phyloP scores from a whole-genome alignment of 176 grass and related monocot species.

The Oryza rufipogon region DNA sequence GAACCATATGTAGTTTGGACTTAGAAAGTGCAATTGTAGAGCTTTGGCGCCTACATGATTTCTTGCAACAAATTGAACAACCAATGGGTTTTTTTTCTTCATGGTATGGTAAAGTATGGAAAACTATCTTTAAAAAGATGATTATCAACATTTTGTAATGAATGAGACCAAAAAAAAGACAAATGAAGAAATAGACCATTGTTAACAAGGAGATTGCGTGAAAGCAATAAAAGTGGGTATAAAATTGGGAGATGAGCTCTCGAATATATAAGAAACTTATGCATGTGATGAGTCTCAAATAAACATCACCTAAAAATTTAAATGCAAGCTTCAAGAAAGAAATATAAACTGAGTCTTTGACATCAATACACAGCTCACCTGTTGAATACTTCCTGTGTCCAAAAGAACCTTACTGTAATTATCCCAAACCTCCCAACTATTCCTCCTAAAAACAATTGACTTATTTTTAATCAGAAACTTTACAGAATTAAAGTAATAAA shows the following conservation, averaged over 20 bases:
- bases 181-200: not conserved
- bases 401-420: constrained; percentile 95
- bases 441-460: constrained; percentile 65
- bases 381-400: constrained; percentile 64
- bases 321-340: constrained; percentile 13
- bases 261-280: not conserved
- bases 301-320: constrained; percentile 10
- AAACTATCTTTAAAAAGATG: not conserved
- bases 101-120: not conserved
- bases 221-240: not conserved
- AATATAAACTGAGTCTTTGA: not conserved
- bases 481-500: not conserved
- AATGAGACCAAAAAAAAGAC: not conserved
- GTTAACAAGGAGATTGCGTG: not conserved
- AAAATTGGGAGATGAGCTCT: constrained; percentile 11
- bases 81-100: not conserved
- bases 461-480: constrained; percentile 10
- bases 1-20: not conserved
- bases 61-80: not conserved
- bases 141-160: not conserved
- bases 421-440: constrained; percentile 98
- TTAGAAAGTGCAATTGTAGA: not conserved
- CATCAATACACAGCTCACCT: constrained; percentile 48
- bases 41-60: not conserved
- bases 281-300: not conserved